These are phyloP conservation scores for Leishmania major DNA, from an alignment of 208 protist genomes.

Conservation along the genomic window DNA sequence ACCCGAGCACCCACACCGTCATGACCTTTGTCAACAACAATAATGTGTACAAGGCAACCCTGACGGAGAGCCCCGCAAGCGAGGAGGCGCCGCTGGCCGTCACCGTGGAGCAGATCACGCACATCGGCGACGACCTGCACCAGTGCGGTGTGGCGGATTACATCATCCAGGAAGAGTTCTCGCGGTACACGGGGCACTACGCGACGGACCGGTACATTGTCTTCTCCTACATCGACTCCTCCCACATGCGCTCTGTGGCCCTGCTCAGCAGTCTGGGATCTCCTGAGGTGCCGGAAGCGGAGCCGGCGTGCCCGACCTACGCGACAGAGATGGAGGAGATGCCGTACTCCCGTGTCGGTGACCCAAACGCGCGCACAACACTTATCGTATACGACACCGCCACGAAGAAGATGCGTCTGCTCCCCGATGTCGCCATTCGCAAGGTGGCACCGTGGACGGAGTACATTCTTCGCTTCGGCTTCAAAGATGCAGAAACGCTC, in stretches of 20 bases:
- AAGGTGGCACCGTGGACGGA: conserved; percentile 63
- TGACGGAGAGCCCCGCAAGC: conserved; percentile 38
- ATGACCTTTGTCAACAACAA: conserved; percentile 73
- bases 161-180: conserved; percentile 94
- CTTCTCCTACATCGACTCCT: conserved; percentile 80
- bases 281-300: conserved; percentile 16
- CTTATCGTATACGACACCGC: conserved; percentile 60
- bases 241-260: conserved; percentile 61
- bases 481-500: conserved; percentile 64
- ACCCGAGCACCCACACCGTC: conserved; percentile 24
- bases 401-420: conserved; percentile 36
- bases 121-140: conserved; percentile 63
- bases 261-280: conserved; percentile 49
- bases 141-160: conserved; percentile 87
- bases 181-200: conserved; percentile 85
- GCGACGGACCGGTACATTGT: conserved; percentile 69
- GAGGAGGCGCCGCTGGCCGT: conserved; percentile 36
- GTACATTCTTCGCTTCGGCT: conserved; percentile 87
- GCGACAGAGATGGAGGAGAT: conserved; percentile 57
- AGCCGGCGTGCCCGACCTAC: conserved; percentile 15
- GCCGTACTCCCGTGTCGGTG: conserved; percentile 80
- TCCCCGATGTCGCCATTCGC: conserved; percentile 48
- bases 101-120: conserved; percentile 59
- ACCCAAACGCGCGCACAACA: conserved; percentile 64
- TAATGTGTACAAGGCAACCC: conserved; percentile 72